Percentiles rank a stretch among this genome's conserved stretches.
Conservation (phyloP, 169 alveolate species). For the Cryptosporidium bovis region DNA sequence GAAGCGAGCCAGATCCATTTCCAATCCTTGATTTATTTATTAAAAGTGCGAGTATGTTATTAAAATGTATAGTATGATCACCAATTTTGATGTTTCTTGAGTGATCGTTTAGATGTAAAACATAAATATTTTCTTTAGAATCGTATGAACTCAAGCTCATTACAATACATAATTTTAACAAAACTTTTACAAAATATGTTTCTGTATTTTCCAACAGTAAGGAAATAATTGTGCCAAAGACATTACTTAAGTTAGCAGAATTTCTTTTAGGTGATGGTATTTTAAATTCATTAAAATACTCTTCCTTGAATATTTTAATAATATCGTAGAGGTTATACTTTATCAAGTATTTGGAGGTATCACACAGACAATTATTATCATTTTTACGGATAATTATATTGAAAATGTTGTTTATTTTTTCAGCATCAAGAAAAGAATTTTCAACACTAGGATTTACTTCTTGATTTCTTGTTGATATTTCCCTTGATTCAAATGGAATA, state of each 20-base stretch:
- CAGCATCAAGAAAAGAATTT: too few relatives aligned
- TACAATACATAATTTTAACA: constrained; percentile 18
- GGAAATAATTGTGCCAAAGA: constrained; percentile 10
- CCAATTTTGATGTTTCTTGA: neutral
- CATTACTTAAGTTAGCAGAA: constrained; percentile 14
- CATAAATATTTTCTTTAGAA: too few relatives aligned
- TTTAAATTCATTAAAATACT: neutral
- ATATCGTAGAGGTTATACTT: too few relatives aligned
- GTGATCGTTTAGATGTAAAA: neutral
- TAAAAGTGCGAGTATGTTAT: constrained; percentile 43
- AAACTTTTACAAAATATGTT: neutral
- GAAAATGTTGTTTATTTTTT: too few relatives aligned
- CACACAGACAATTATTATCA: too few relatives aligned
- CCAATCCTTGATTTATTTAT: constrained; percentile 13
- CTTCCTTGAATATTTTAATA: too few relatives aligned
- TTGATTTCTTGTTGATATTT: too few relatives aligned
- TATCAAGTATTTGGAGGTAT: too few relatives aligned
- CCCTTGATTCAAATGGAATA: neutral
- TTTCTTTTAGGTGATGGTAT: constrained; percentile 50
- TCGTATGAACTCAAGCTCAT: constrained; percentile 7
- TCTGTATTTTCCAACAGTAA: neutral
- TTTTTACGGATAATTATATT: too few relatives aligned
- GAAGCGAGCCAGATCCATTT: constrained; percentile 3
- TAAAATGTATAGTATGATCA: constrained; percentile 13
- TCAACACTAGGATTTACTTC: too few relatives aligned